phyloP scores from a whole-genome alignment of 106 monocot genomes.

The Triglochin maritima region DNA sequence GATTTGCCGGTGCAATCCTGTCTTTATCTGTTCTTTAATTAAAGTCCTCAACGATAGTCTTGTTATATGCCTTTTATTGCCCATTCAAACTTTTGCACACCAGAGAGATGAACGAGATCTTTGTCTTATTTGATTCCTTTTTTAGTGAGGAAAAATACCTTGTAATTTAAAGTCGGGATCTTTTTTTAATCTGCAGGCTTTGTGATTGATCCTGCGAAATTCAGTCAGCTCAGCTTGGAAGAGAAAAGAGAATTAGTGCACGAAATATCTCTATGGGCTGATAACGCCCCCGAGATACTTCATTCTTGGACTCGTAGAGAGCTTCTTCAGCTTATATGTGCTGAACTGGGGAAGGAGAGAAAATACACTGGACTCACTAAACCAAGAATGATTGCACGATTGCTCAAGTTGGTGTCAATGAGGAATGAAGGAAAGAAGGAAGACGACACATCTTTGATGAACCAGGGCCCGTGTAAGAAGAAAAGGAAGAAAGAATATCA shows the following conservation, averaged over 20 bases:
- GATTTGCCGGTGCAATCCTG: no score
- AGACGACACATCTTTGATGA: slow-evolving; percentile 12
- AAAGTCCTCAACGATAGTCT: no score
- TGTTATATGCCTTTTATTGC: no score
- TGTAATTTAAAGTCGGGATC: background rate
- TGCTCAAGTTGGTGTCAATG: slow-evolving; percentile 57
- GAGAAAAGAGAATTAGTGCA: slow-evolving; percentile 83
- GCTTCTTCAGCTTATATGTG: slow-evolving; percentile 80
- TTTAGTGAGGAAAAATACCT: background rate
- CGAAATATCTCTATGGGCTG: slow-evolving; percentile 56
- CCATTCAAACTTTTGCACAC: no score
- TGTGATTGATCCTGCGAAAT: slow-evolving; percentile 60
- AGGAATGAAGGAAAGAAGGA: slow-evolving; percentile 19
- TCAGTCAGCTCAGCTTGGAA: slow-evolving; percentile 60
- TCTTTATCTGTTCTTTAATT: no score
- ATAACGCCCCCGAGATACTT: slow-evolving; percentile 71
- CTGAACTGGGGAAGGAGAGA: slow-evolving; percentile 82
- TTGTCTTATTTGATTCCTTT: background rate
- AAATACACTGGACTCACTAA: slow-evolving; percentile 87
- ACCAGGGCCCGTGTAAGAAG: slow-evolving; percentile 25
- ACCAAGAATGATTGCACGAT: slow-evolving; percentile 74
- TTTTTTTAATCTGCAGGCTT: slow-evolving; percentile 32
- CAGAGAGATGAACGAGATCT: background rate
- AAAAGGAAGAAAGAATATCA: slow-evolving; percentile 37
- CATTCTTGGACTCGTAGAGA: slow-evolving; percentile 78